These are phyloP conservation scores for Eutypa lata DNA, from an alignment of 2,329 filamentous ascomycete species.

Conservation along the genomic window DNA sequence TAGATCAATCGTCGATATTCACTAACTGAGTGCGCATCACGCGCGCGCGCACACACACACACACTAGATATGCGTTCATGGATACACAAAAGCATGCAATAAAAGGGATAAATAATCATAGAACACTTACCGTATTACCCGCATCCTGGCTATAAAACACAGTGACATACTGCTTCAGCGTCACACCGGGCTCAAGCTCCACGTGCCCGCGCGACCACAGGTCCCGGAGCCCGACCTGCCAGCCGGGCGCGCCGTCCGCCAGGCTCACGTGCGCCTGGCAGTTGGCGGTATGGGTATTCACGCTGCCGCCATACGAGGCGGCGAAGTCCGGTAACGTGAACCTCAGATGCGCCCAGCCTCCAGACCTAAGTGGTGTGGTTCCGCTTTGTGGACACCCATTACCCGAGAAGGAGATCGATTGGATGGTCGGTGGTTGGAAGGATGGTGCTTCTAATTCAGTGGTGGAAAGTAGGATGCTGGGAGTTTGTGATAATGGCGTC, in stretches of 20 bases:
- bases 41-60: too few species aligned
- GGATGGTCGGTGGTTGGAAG: slow-evolving; percentile 12
- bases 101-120: neutral
- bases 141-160: slow-evolving; percentile 18
- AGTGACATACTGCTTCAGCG: slow-evolving; percentile 17
- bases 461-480: too few species aligned
- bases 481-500: too few species aligned
- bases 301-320: slow-evolving; percentile 7
- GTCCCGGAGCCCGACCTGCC: slow-evolving; percentile 18
- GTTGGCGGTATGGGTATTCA: slow-evolving; percentile 13
- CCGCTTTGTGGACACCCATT: slow-evolving; percentile 17
- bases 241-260: slow-evolving; percentile 10
- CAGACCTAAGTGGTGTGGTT: slow-evolving; percentile 2
- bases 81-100: neutral
- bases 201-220: slow-evolving; percentile 15
- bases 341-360: slow-evolving; percentile 13
- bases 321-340: slow-evolving; percentile 15
- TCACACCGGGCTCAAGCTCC: slow-evolving; percentile 12
- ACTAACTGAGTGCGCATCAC: too few species aligned
- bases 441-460: too few species aligned
- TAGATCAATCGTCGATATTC: too few species aligned
- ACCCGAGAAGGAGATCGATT: slow-evolving; percentile 16
- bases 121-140: slow-evolving; percentile 11
- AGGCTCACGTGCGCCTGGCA: slow-evolving; percentile 18
- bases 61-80: too few species aligned